Evolutionary conservation across 2,329 filamentous ascomycete genomes (phyloP), one percentile per base, ranked within the genome.

Genomic region (Coleophoma cylindrospora): DNA sequence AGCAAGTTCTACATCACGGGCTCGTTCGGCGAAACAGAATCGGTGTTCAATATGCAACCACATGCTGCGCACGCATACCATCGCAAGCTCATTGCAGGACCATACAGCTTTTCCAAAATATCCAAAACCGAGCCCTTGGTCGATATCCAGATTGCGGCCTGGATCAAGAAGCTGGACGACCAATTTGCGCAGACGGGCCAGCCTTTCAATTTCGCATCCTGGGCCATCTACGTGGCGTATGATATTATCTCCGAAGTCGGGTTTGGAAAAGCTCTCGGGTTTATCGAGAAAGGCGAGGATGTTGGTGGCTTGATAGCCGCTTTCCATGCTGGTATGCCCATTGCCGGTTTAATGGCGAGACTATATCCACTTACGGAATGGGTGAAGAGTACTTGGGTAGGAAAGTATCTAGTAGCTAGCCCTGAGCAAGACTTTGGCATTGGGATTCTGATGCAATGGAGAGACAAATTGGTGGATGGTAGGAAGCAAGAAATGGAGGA

Each of bases 121-220:
- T 77, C 76, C 63, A 77, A 73, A 55, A 82, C 80, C 74, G 80
- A 83, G 60, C 74, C 76, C 0, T 55, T 82, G 32, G 68, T 84
- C 3, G 78, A 83, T 51, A 54, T 60, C 2, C 68, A 73, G 10
- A 77, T 82, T 43, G 50, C 61, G 2, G 63, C 70, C n/a, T 83
- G 77, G 79, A 66, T 75, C 9, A 55, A 60, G 3, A 73, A 69
- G n/a, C 66, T 83, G 3, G 66, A 72, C 3, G 59, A 66, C 3
- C 62, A 61, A 5, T 83, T 80, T 53, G 73, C 67, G 4, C 62
- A 67, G 8, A 70, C 68, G 1, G 68, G 70, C 1, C 61, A 73
- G 38, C 57, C 63, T 1, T 75, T 83, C 47, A 77, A 83, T 56
- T 81, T 82, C 57, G 66, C 75, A 0, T 73, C 72, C 47, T 81